Percentiles rank a stretch among this genome's conserved stretches.
Evolutionary conservation across 495 filamentous ascomycete species (phyloP).

Genomic region (Xylona heveae): DNA sequence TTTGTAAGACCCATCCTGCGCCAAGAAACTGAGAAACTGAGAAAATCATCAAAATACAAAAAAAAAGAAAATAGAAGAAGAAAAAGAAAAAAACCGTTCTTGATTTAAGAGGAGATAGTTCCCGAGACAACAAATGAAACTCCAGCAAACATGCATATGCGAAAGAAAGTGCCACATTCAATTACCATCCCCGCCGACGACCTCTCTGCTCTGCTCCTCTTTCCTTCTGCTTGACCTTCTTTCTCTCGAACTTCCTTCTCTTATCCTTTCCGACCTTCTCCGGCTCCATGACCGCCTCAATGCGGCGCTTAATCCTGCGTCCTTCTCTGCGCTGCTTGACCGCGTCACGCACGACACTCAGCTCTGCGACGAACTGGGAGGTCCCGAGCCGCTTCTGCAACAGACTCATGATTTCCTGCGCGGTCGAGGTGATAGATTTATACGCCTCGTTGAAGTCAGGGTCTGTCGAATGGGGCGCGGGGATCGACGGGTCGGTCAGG

Average conservation of each 20-base stretch:
- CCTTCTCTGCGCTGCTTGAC: constrained; percentile 48
- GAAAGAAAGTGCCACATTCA: neutral
- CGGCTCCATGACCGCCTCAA: constrained; percentile 64
- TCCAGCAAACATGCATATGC: too few relatives aligned
- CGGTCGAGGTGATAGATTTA: constrained; percentile 42
- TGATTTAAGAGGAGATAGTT: too few relatives aligned
- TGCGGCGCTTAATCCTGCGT: constrained; percentile 59
- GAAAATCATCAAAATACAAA: neutral
- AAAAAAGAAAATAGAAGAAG: too few relatives aligned
- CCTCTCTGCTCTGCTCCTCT: constrained; percentile 46
- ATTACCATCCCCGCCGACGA: constrained; percentile 43
- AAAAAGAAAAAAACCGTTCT: too few relatives aligned
- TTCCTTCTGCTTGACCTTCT: constrained; percentile 65
- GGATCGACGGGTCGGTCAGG: constrained; percentile 58
- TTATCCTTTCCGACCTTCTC: constrained; percentile 61
- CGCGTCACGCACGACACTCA: constrained; percentile 43
- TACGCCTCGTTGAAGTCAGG: constrained; percentile 41
- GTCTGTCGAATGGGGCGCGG: constrained; percentile 41
- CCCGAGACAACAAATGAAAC: too few relatives aligned
- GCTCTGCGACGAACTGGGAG: constrained; percentile 43
- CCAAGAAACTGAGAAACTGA: too few relatives aligned
- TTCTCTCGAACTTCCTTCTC: constrained; percentile 65
- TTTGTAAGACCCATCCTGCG: too few relatives aligned
- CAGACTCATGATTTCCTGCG: constrained; percentile 46
- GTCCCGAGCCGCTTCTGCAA: constrained; percentile 76